phyloP scores from a whole-genome alignment of 345 rosid species.

The Linum trigynum region DNA sequence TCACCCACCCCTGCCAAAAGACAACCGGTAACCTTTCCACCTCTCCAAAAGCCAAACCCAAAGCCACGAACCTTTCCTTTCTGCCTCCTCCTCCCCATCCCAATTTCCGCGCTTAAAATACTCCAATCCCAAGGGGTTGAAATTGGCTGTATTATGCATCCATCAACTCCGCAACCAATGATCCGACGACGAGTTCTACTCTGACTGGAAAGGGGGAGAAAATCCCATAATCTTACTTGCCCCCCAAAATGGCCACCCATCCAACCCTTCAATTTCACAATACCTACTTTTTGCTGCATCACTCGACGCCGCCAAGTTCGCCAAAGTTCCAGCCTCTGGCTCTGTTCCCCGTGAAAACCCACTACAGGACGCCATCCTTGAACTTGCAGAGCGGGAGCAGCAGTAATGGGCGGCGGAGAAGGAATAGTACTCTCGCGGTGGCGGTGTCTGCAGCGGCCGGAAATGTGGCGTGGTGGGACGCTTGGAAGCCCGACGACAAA shows the following conservation, averaged over 20 bases:
- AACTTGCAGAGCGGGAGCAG: neutral
- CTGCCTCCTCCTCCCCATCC: neutral
- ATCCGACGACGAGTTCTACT: neutral
- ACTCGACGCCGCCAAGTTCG: neutral
- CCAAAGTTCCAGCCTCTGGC: neutral
- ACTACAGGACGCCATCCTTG: neutral
- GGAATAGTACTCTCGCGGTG: neutral
- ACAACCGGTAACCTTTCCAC: neutral
- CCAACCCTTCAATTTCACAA: neutral
- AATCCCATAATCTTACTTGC: neutral
- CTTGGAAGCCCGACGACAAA: conserved; percentile 60
- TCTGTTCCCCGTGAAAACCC: neutral
- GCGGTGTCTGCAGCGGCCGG: conserved; percentile 23
- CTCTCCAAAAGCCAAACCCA: neutral
- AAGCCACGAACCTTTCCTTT: too few species aligned
- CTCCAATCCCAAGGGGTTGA: neutral
- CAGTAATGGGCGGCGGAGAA: neutral
- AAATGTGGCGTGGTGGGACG: conserved; percentile 46
- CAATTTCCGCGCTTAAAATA: too few species aligned
- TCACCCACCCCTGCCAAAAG: neutral
- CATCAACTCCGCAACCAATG: neutral
- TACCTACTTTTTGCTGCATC: neutral
- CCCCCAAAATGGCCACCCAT: neutral
- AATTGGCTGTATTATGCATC: neutral
- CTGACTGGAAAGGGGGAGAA: neutral